phyloP scores from a whole-genome alignment of 192 early-diverging fungal species.

The Lobosporangium transversale region DNA sequence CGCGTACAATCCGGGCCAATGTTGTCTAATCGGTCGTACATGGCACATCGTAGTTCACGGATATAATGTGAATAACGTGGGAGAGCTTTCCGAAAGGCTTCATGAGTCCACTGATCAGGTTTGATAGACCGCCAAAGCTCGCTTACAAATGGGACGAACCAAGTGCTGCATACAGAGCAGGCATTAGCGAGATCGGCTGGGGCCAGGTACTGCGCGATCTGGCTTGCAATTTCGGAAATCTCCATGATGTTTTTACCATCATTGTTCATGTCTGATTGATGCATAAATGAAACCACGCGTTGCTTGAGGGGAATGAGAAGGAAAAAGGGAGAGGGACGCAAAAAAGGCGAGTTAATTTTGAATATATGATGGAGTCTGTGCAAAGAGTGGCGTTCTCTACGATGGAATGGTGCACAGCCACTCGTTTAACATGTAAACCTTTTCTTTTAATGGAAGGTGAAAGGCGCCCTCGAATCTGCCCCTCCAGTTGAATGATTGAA shows the following conservation, averaged over 20 bases:
- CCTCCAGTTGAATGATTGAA: too few relatives aligned
- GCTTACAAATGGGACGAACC: slow-evolving; percentile 30
- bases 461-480: too few relatives aligned
- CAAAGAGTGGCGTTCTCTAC: too few relatives aligned
- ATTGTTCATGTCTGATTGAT: too few relatives aligned
- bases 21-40: not conserved
- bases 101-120: slow-evolving; percentile 30
- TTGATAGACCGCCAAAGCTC: slow-evolving; percentile 30
- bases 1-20: slow-evolving; percentile 4
- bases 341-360: too few relatives aligned
- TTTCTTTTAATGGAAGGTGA: too few relatives aligned
- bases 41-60: slow-evolving; percentile 19
- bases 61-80: slow-evolving; percentile 28
- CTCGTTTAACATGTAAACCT: too few relatives aligned
- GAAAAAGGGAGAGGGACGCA: too few relatives aligned
- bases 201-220: not conserved
- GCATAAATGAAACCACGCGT: too few relatives aligned
- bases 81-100: slow-evolving; percentile 7
- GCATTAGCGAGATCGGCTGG: not conserved
- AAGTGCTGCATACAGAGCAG: not conserved
- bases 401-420: too few relatives aligned
- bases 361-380: too few relatives aligned
- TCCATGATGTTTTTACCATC: not conserved
- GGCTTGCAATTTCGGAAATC: not conserved
- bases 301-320: too few relatives aligned